Base-by-base conservation (phyloP, 2,329 filamentous ascomycete species). In the Aureobasidium uvarum region DNA sequence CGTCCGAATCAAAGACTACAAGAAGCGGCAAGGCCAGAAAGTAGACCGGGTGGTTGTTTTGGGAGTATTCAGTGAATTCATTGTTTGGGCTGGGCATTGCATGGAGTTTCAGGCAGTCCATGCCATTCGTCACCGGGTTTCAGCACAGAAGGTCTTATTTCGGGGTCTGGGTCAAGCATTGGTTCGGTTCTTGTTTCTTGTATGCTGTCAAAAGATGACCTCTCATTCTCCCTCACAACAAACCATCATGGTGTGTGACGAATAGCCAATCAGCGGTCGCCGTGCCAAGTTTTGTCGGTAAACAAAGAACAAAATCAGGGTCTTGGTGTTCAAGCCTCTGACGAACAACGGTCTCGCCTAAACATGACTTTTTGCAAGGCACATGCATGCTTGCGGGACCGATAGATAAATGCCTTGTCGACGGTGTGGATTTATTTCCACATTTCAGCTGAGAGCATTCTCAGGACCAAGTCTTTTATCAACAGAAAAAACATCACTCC, bases 301-400 rank as follows among this genome's bases (percentile, higher is more conserved):
- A 59, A 59, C 55, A 59, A 59, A 59, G 41, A 25, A 25, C 8
- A 59, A 59, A 59, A 13, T 25, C 55, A 59, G 55, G 55, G 55
- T 59, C 55, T 36, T 46, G 25, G 8, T n/a, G 25, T 58, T 28
- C 50, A 52, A 55, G 55, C 55, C 55, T 59, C 55, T 59, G 55
- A 59, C 55, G 55, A 58, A 59, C 41, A 59, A 59, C 55, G 55
- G 23, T 46, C 55, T 59, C 55, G 55, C 55, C 51, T 59, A 59
- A 56, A 59, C 39, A 55, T 23, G 52, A 36, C 33, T 36, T 36
- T 36, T 36, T 36, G 33, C 33, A 36, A 36, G 13, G 33, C 33
- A 36, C 31, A 46, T 58, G 41, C 55, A 46, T 46, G 55, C 41
- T 23, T 36, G 31, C 50, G 36, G 36, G 20, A 58, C 25, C 55